These are phyloP conservation scores for Hericium coralloides DNA, from an alignment of 768 basidiomycete genomes.

Conservation along the genomic window DNA sequence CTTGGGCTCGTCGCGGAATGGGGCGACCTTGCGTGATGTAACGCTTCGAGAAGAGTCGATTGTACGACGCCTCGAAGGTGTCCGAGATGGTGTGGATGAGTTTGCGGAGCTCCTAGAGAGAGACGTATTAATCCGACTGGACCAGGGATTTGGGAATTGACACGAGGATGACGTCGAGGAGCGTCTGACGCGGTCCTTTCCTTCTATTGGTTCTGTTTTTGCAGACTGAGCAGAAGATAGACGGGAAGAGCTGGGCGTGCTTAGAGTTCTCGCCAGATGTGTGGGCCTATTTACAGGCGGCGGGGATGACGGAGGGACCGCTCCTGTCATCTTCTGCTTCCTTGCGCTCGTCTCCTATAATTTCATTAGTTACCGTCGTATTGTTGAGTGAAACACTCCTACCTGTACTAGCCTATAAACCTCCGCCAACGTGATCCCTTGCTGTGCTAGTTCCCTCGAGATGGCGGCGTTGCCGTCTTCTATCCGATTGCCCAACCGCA, in stretches of 20 bases:
- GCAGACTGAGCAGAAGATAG: too few species aligned
- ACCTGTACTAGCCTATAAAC: slow-evolving; percentile 9
- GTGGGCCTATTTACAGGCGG: too few species aligned
- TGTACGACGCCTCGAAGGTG: too few species aligned
- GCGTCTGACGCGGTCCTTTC: not conserved
- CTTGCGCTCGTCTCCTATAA: too few species aligned
- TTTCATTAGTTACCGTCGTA: too few species aligned
- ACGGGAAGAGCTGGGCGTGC: too few species aligned
- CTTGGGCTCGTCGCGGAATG: not conserved
- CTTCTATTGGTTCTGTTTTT: too few species aligned
- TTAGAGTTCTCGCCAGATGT: too few species aligned
- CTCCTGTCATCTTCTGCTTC: too few species aligned
- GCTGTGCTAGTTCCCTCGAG: slow-evolving; percentile 9
- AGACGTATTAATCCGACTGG: slow-evolving; percentile 2
- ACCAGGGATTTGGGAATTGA: not conserved
- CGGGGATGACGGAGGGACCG: too few species aligned
- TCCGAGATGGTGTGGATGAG: not conserved
- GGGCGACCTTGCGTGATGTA: not conserved
- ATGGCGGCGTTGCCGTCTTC: slow-evolving; percentile 9
- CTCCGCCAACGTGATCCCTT: slow-evolving; percentile 9
- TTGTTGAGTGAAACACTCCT: too few species aligned
- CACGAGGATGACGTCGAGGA: not conserved
- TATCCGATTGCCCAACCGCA: slow-evolving; percentile 6
- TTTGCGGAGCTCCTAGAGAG: slow-evolving; percentile 4
- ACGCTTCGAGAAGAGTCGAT: not conserved